Base-by-base conservation (phyloP, 1,284 basidiomycete genomes). In the Papiliotrema terrestris region DNA sequence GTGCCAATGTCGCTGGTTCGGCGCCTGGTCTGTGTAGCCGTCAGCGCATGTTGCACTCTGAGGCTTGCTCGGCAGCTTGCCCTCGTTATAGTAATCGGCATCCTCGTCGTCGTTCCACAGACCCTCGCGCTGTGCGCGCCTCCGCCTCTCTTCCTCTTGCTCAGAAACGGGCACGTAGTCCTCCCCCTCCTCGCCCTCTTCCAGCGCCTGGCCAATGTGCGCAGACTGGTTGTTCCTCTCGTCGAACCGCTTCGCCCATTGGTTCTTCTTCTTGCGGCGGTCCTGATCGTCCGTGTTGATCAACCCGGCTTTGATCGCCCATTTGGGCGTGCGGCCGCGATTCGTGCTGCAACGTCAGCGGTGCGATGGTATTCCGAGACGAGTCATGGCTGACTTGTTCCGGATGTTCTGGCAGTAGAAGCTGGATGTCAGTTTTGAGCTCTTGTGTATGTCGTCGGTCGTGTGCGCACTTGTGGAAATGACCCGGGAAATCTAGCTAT, bases 401-500 rank as follows among this genome's bases (percentile, higher is more conserved):
- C 94, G 83, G 63, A 98, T 86, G 78, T 95, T 96, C 85, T 96
- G 76, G 60, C 94, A 90, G 79, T 94, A 95, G 75, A 95, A 95
- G 72, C 93, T 94, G 29, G 49, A 25, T 23, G 50, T 52, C 35
- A 59, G 54, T 38, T 23, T 17, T 14, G 2, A 32, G 5, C n/a
- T 41, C 2, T 4, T 29, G 38, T 5, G 5, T 3, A 19, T 4
- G 47, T 3, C 45, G n/a, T 3, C 25, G 45, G 15, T 37, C 38
- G 15, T 17, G 17, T 23, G 52, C 69, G 49, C 47, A 78, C 72
- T 78, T 79, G 66, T 78, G 77, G 26, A 69, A 71, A 60, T 80
- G 78, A 25, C 76, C 69, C 4, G 75, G 75, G 60, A 77, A 68
- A 60, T 78, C 73, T 77, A 43, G 2, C 39, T 25, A 45, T 58